These are phyloP conservation scores for Basidiobolus meristosporus DNA, from an alignment of 371 early-diverging fungal species.

Conservation along the genomic window DNA sequence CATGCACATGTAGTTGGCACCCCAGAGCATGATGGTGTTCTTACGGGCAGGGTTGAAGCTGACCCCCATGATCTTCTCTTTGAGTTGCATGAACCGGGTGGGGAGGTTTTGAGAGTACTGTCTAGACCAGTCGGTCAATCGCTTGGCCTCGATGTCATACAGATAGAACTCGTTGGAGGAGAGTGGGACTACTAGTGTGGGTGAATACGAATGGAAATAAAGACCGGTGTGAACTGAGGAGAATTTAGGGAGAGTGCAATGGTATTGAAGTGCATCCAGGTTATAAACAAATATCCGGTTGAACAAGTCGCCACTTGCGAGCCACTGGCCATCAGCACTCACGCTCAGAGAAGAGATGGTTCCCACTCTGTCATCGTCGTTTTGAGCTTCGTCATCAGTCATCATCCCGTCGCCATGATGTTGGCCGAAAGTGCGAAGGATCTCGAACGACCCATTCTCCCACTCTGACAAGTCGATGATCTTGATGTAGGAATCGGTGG, in stretches of 20 bases:
- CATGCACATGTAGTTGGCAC: slow-evolving; percentile 42
- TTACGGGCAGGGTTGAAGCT: slow-evolving; percentile 43
- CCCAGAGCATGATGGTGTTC: slow-evolving; percentile 43
- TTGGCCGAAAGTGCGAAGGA: slow-evolving; percentile 27
- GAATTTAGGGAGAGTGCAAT: slow-evolving; percentile 45
- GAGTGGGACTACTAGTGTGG: slow-evolving; percentile 39
- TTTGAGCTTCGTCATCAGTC: slow-evolving; percentile 17
- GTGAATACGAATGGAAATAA: slow-evolving; percentile 40
- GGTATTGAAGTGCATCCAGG: slow-evolving; percentile 42
- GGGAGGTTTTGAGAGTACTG: slow-evolving; percentile 38
- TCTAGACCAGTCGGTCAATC: slow-evolving; percentile 63
- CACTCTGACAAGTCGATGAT: slow-evolving; percentile 34
- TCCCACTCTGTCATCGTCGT: slow-evolving; percentile 17
- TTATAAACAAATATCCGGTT: slow-evolving; percentile 60
- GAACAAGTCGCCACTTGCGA: slow-evolving; percentile 57
- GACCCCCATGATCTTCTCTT: slow-evolving; percentile 52
- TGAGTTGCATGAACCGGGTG: slow-evolving; percentile 23
- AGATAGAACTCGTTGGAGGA: slow-evolving; percentile 53
- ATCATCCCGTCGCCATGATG: neutral
- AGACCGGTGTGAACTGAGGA: slow-evolving; percentile 46
- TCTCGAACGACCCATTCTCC: slow-evolving; percentile 23
- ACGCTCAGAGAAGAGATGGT: slow-evolving; percentile 43
- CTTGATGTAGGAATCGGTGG: slow-evolving; percentile 36
- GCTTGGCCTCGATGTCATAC: slow-evolving; percentile 47
- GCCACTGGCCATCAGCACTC: slow-evolving; percentile 59